phyloP scores from a whole-genome alignment of 176 grass and related monocot species.

The Musa beccarii region DNA sequence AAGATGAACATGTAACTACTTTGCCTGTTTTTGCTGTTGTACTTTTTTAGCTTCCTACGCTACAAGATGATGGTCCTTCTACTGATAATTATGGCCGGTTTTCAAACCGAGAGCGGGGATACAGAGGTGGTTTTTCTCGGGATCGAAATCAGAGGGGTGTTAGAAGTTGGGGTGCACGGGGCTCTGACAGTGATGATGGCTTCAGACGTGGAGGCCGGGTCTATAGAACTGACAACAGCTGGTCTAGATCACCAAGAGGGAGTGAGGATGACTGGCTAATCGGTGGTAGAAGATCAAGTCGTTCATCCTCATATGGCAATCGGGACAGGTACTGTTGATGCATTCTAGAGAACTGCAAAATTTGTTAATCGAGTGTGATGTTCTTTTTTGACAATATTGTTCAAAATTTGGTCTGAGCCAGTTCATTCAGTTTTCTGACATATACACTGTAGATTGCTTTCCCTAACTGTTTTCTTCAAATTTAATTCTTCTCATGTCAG shows the following conservation, averaged over 20 bases:
- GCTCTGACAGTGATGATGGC: constrained; percentile 41
- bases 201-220: constrained; percentile 50
- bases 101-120: constrained; percentile 39
- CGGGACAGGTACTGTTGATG: constrained; percentile 4
- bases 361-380: neutral
- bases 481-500: no score
- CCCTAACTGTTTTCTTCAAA: no score
- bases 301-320: constrained; percentile 34
- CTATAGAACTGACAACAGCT: constrained; percentile 44
- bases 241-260: constrained; percentile 21
- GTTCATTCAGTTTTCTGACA: neutral
- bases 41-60: constrained; percentile 56
- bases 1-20: neutral
- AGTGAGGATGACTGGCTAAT: constrained; percentile 33
- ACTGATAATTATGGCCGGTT: constrained; percentile 71
- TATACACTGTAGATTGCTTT: neutral
- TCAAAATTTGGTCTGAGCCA: no score
- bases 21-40: constrained; percentile 6
- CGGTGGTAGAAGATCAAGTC: constrained; percentile 45
- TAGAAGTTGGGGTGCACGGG: constrained; percentile 40
- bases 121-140: constrained; percentile 30
- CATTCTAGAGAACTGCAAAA: neutral
- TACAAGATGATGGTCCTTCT: constrained; percentile 85
- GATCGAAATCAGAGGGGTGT: constrained; percentile 31
- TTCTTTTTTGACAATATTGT: neutral